Evolutionary conservation across 2,329 filamentous ascomycete species (phyloP).

Genomic region (Colletotrichum theobromicola): DNA sequence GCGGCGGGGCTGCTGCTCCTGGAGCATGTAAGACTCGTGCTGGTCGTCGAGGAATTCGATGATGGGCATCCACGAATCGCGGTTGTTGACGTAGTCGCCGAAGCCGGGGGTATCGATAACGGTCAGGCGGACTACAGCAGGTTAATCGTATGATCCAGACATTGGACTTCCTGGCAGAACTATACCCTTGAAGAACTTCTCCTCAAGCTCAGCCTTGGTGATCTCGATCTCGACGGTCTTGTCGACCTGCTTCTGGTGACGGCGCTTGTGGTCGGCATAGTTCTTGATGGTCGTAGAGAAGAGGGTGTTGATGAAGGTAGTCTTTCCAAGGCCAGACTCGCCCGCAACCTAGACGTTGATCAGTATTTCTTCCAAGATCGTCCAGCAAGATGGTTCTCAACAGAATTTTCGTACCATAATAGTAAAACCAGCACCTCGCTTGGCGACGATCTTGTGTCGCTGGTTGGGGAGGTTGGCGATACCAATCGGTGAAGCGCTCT

Average conservation of each 20-base stretch:
- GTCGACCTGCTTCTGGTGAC: constrained; percentile 99
- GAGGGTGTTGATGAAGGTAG: constrained; percentile 99
- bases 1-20: constrained; percentile 98
- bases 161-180: background rate
- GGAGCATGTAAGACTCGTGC: constrained; percentile 99
- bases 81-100: constrained; percentile 99
- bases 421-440: constrained; percentile 96
- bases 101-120: constrained; percentile 99
- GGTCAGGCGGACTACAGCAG: constrained; percentile 84
- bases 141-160: constrained; percentile 11
- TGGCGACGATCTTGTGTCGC: constrained; percentile 76
- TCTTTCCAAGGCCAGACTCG: constrained; percentile 98
- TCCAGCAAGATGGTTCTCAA: background rate
- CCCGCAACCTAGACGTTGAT: constrained; percentile 77
- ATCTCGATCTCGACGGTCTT: constrained; percentile 99
- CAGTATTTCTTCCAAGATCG: background rate
- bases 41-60: constrained; percentile 99
- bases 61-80: constrained; percentile 99
- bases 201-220: constrained; percentile 98
- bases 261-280: constrained; percentile 99
- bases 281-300: constrained; percentile 99
- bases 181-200: constrained; percentile 99
- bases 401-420: constrained; percentile 80
- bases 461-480: constrained; percentile 78
- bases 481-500: constrained; percentile 72